A percentile compares a stretch with the other conserved stretches of the same genome.
phyloP scores from a whole-genome alignment of 1,284 basidiomycete species.

The Tetrapyrgos nigripes region DNA sequence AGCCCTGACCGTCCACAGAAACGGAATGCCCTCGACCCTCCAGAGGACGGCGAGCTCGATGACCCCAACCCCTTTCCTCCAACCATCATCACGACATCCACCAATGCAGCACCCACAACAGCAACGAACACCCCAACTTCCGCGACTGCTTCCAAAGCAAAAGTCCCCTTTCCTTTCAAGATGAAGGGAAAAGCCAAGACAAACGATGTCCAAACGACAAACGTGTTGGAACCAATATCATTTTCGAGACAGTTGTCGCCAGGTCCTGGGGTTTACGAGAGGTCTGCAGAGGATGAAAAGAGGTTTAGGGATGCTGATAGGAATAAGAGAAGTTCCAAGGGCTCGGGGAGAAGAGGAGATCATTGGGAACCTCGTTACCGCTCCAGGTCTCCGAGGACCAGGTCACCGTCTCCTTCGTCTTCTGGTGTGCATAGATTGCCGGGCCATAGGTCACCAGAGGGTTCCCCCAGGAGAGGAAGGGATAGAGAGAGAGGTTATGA shows the following conservation, averaged over 20 bases:
- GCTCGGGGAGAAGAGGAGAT: constrained; percentile 22
- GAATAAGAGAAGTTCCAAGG: neutral
- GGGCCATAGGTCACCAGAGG: constrained; percentile 28
- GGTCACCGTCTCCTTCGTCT: constrained; percentile 41
- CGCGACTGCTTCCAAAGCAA: constrained; percentile 41
- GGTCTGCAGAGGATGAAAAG: constrained; percentile 49
- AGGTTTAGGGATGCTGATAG: constrained; percentile 25
- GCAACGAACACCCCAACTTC: too few species aligned
- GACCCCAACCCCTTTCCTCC: constrained; percentile 35
- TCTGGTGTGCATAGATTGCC: constrained; percentile 41
- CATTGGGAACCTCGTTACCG: constrained; percentile 38
- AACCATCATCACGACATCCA: constrained; percentile 9
- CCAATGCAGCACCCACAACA: constrained; percentile 27
- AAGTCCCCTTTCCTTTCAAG: constrained; percentile 78
- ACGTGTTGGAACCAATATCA: neutral
- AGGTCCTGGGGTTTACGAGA: constrained; percentile 45
- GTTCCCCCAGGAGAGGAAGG: constrained; percentile 6
- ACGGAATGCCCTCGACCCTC: constrained; percentile 66
- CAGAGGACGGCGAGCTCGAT: constrained; percentile 82
- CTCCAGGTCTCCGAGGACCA: constrained; percentile 30
- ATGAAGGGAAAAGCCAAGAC: constrained; percentile 42
- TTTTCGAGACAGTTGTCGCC: constrained; percentile 25
- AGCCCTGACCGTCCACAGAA: constrained; percentile 56
- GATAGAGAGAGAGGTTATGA: constrained; percentile 28
- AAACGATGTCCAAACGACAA: neutral